Percentiles rank a stretch among this genome's conserved stretches.
These are phyloP conservation scores for Pythium coloratum DNA, from an alignment of 352 stramenopile species.

Conservation along the genomic window DNA sequence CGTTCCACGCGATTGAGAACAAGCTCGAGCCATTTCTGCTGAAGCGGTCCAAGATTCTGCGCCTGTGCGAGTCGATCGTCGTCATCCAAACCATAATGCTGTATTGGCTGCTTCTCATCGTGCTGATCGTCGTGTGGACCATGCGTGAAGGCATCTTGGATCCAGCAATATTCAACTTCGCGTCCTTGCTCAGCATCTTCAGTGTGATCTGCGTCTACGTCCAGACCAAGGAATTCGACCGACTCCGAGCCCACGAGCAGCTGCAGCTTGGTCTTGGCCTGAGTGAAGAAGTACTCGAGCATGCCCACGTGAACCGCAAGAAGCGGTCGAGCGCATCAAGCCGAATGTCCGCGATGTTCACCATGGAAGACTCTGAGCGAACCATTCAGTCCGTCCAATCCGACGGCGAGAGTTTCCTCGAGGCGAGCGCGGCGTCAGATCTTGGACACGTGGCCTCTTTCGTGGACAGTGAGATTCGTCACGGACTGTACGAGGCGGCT, in stretches of 20 bases:
- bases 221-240: slow-evolving; percentile 68
- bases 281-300: slow-evolving; percentile 28
- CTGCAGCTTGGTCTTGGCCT: slow-evolving; percentile 60
- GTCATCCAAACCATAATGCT: slow-evolving; percentile 57
- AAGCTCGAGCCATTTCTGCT: slow-evolving; percentile 43
- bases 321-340: slow-evolving; percentile 4
- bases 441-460: slow-evolving; percentile 10
- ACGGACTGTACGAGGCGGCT: slow-evolving; percentile 49
- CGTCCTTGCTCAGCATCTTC: neutral
- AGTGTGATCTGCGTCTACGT: slow-evolving; percentile 44
- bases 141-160: slow-evolving; percentile 4
- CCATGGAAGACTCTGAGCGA: neutral
- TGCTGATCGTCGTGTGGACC: slow-evolving; percentile 1
- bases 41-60: slow-evolving; percentile 50
- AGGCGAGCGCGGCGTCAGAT: slow-evolving; percentile 4
- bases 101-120: slow-evolving; percentile 13
- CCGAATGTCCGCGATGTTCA: slow-evolving; percentile 14
- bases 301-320: neutral
- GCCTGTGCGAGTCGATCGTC: slow-evolving; percentile 65
- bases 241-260: slow-evolving; percentile 59
- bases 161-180: slow-evolving; percentile 12
- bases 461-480: slow-evolving; percentile 50
- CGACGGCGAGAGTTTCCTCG: neutral
- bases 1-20: slow-evolving; percentile 39
- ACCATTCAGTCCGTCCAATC: neutral